A percentile compares a stretch with the other conserved stretches of the same genome.
These are phyloP conservation scores for Phytophthora capsici DNA, from an alignment of 352 stramenopile species.

Conservation along the genomic window DNA sequence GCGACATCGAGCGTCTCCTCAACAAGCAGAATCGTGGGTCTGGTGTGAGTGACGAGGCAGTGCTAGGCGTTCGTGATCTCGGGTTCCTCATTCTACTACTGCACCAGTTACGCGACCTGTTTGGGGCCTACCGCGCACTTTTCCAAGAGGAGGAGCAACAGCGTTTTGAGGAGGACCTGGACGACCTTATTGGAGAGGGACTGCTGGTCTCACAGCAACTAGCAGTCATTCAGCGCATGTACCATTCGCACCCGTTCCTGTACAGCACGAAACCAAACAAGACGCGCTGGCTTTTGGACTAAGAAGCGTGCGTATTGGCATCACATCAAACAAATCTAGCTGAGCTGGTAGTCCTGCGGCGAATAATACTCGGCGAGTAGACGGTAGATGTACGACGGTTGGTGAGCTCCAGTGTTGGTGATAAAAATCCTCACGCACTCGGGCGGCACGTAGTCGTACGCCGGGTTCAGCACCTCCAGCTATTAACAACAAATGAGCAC, in stretches of 20 bases:
- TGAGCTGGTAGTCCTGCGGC: conserved; percentile 94
- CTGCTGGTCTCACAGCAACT: conserved; percentile 82
- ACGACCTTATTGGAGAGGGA: conserved; percentile 81
- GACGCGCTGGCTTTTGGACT: conserved; percentile 63
- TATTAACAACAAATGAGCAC: conserved; percentile 35
- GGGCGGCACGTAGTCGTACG: conserved; percentile 98
- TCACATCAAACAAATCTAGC: conserved; percentile 46
- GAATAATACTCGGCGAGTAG: conserved; percentile 99
- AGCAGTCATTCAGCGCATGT: conserved; percentile 89
- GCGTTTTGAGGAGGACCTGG: conserved; percentile 84
- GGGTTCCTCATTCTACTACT: conserved; percentile 77
- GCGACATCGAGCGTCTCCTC: conserved; percentile 83
- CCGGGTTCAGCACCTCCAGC: conserved; percentile 96
- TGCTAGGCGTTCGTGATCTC: conserved; percentile 71
- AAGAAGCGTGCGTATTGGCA: conserved; percentile 28
- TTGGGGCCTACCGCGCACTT: conserved; percentile 69
- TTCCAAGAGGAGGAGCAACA: conserved; percentile 84
- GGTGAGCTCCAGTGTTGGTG: conserved; percentile 98
- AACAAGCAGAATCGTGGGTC: conserved; percentile 79
- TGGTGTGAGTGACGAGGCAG: conserved; percentile 27
- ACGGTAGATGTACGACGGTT: conserved; percentile 98
- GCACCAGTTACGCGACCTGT: conserved; percentile 79
- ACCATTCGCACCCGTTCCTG: conserved; percentile 84
- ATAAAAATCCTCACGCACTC: conserved; percentile 98
- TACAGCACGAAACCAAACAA: conserved; percentile 58